phyloP scores from a whole-genome alignment of 495 filamentous ascomycete genomes.

The Cercophora samala region DNA sequence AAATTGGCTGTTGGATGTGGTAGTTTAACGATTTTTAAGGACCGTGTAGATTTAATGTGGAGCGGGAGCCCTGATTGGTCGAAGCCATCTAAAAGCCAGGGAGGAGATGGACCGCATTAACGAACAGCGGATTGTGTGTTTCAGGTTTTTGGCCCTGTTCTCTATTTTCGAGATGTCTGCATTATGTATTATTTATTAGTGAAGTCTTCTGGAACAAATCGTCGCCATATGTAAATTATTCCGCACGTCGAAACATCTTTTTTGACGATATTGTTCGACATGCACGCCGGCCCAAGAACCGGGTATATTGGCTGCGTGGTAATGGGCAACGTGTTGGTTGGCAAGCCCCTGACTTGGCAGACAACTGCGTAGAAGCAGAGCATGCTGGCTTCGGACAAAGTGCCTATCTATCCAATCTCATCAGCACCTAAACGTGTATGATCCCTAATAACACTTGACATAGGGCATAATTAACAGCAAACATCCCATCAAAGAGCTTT shows the following conservation, averaged over 20 bases:
- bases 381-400: not conserved
- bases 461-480: not conserved
- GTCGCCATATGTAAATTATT: too few relatives aligned
- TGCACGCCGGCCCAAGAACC: not conserved
- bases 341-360: too few relatives aligned
- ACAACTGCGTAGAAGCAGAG: not conserved
- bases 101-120: too few relatives aligned
- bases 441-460: not conserved
- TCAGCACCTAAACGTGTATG: too few relatives aligned
- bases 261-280: too few relatives aligned
- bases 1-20: too few relatives aligned
- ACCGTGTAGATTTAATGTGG: too few relatives aligned
- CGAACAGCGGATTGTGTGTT: too few relatives aligned
- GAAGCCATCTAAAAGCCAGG: too few relatives aligned
- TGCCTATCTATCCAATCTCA: not conserved
- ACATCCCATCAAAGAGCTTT: not conserved
- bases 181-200: not conserved
- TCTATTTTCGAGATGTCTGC: slow-evolving; percentile 2
- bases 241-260: not conserved
- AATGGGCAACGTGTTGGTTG: not conserved
- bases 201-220: not conserved
- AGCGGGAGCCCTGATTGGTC: too few relatives aligned
- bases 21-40: too few relatives aligned
- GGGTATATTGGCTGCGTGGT: not conserved
- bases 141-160: slow-evolving; percentile 2